Percentiles rank a stretch among this genome's conserved stretches.
Evolutionary conservation across 306 rosid species (phyloP).

Genomic region (Gynostemma pentaphyllum): DNA sequence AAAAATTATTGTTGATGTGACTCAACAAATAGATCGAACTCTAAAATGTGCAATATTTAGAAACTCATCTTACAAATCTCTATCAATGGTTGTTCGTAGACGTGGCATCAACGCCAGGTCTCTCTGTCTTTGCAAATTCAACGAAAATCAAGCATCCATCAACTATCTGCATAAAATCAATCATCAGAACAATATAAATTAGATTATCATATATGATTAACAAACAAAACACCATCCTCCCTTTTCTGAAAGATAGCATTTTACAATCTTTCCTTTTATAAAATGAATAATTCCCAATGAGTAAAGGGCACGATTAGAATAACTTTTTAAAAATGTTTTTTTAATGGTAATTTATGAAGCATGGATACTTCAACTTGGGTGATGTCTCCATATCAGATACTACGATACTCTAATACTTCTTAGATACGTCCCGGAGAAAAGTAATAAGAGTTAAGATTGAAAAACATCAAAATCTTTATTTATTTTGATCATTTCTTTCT

Average conservation of each 20-base stretch:
- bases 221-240: neutral
- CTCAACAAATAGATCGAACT: neutral
- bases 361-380: no score
- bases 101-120: neutral
- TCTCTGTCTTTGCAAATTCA: conserved; percentile 32
- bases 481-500: no score
- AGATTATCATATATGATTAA: neutral
- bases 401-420: no score
- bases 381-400: no score
- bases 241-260: neutral
- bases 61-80: neutral
- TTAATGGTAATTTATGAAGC: no score
- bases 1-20: no score
- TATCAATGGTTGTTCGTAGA: conserved; percentile 2
- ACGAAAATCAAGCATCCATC: conserved; percentile 64
- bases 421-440: no score
- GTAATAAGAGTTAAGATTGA: no score
- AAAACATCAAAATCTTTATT: no score
- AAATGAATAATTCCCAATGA: no score
- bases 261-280: neutral
- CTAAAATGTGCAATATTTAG: neutral
- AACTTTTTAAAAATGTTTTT: no score
- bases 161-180: conserved; percentile 48
- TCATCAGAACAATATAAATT: neutral
- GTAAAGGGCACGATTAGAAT: no score